Evolutionary conservation across 768 basidiomycete genomes (phyloP).

Genomic region (Chalciporus piperatus): DNA sequence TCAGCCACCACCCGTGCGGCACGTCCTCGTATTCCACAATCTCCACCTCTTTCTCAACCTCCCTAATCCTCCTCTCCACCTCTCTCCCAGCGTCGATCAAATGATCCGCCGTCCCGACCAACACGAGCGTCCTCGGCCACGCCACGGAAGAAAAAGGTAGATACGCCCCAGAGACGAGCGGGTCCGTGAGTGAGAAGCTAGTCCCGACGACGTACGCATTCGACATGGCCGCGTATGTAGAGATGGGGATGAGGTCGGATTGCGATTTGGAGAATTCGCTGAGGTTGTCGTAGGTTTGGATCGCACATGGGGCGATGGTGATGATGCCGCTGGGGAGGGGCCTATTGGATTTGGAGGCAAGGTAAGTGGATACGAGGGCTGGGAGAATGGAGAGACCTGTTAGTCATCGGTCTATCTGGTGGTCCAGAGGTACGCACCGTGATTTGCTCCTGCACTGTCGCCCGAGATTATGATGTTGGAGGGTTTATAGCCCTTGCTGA

Average conservation of each 20-base stretch:
- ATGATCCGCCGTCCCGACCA: slow-evolving; percentile 11
- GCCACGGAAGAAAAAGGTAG: slow-evolving; percentile 4
- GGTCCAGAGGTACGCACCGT: slow-evolving; percentile 1
- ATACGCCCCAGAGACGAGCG: slow-evolving; percentile 6
- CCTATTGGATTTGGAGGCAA: slow-evolving; percentile 49
- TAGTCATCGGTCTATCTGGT: neutral
- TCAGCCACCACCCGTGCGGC: slow-evolving; percentile 14
- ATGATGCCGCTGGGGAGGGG: slow-evolving; percentile 53
- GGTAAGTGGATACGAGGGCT: slow-evolving; percentile 14
- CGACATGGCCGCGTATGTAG: neutral
- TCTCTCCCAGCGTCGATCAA: slow-evolving; percentile 5
- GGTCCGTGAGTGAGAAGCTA: neutral
- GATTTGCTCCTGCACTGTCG: slow-evolving; percentile 19
- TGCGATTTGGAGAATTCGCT: neutral
- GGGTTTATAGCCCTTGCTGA: slow-evolving; percentile 9
- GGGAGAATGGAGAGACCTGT: neutral
- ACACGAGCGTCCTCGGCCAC: slow-evolving; percentile 15
- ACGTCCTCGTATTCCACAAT: slow-evolving; percentile 12
- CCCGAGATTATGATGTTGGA: slow-evolving; percentile 14
- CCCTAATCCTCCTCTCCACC: slow-evolving; percentile 1
- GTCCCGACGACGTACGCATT: slow-evolving; percentile 7
- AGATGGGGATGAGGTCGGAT: neutral
- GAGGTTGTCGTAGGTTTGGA: slow-evolving; percentile 8
- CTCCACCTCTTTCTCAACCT: slow-evolving; percentile 1
- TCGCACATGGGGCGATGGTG: slow-evolving; percentile 47